phyloP scores from a whole-genome alignment of 441 rosid species.

The Populus trichocarpa region DNA sequence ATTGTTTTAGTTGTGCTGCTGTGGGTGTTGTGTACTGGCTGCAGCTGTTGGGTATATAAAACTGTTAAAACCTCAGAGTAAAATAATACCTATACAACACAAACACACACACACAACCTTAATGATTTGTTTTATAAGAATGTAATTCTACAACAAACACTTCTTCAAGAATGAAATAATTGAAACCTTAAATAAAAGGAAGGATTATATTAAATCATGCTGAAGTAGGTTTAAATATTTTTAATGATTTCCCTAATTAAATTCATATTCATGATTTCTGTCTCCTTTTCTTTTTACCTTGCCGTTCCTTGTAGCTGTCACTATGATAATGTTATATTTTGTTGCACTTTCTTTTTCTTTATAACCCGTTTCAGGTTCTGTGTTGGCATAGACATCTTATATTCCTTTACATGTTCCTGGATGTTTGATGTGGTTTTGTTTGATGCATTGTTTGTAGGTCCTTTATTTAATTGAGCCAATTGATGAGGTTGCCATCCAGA shows the following conservation, averaged over 20 bases:
- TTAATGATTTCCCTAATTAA: background rate
- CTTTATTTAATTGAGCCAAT: constrained; percentile 93
- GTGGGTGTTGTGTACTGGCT: background rate
- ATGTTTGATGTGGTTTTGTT: constrained; percentile 17
- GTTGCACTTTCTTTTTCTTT: background rate
- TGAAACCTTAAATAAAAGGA: background rate
- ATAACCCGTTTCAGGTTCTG: background rate
- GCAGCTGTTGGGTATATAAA: background rate
- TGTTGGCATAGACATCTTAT: background rate
- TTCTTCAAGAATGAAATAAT: background rate
- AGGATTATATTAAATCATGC: background rate
- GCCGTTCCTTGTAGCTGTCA: background rate
- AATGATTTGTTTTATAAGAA: background rate
- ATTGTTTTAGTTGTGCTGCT: background rate
- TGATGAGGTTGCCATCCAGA: constrained; percentile 95
- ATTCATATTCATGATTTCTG: background rate
- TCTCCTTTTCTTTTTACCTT: background rate
- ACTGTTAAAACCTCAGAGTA: background rate
- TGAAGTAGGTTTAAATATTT: background rate
- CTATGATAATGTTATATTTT: background rate
- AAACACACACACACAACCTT: background rate
- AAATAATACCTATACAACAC: background rate
- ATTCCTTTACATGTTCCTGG: background rate
- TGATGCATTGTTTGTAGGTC: constrained; percentile 47
- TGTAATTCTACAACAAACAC: background rate